phyloP scores from a whole-genome alignment of 768 basidiomycete genomes.

The Hypholoma fasciculare region DNA sequence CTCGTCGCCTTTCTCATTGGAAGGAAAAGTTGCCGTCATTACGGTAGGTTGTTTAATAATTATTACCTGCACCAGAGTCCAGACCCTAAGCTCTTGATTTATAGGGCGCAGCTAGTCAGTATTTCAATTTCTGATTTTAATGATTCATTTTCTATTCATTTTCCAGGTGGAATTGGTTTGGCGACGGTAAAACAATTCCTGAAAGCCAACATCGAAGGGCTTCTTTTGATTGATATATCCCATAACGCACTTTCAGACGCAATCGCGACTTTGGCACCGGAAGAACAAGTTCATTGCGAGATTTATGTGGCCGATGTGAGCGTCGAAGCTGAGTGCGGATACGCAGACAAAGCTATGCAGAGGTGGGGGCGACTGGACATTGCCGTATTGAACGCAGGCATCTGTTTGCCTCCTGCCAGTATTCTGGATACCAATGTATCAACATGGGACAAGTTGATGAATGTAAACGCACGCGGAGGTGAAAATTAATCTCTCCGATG shows the following conservation, averaged over 20 bases:
- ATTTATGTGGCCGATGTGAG: background rate
- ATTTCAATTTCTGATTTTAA: background rate
- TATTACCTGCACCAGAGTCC: no score
- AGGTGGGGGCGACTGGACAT: conserved; percentile 4
- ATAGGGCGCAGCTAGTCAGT: no score
- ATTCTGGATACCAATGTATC: background rate
- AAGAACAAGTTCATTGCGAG: background rate
- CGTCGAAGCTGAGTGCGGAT: background rate
- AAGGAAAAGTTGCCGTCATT: no score
- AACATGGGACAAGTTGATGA: conserved; percentile 3
- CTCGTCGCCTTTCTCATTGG: no score
- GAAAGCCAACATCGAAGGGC: conserved; percentile 1
- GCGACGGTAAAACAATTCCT: conserved; percentile 1
- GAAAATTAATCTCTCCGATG: no score
- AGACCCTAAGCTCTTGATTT: no score
- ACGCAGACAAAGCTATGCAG: background rate
- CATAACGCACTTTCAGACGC: background rate
- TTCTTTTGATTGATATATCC: conserved; percentile 1
- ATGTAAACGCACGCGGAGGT: conserved; percentile 6
- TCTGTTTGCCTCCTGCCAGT: background rate
- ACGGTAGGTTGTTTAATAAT: no score
- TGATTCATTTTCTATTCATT: background rate
- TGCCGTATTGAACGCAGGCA: conserved; percentile 4
- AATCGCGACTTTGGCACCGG: background rate
- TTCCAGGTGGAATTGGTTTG: conserved; percentile 3